These are phyloP conservation scores for Tulasnella sp. DNA, from an alignment of 768 basidiomycete species.

Conservation along the genomic window DNA sequence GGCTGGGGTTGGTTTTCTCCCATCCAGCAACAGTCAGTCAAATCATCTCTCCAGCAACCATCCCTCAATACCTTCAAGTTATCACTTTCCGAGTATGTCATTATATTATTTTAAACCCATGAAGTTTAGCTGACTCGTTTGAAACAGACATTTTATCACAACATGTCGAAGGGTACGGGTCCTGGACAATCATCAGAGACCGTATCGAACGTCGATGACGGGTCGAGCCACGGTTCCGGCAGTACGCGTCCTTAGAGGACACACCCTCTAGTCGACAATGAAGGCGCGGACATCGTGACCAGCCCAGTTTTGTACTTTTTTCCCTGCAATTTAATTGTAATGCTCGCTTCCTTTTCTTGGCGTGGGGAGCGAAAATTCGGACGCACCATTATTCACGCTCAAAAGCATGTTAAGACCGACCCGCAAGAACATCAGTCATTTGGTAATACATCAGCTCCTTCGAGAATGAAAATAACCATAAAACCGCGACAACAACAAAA, in stretches of 20 bases:
- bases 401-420: no score
- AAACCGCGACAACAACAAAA: not conserved
- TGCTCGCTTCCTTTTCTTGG: not conserved
- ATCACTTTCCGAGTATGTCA: not conserved
- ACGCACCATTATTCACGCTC: not conserved
- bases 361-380: not conserved
- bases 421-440: not conserved
- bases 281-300: not conserved
- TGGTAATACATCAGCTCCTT: not conserved
- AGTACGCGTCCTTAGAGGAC: not conserved
- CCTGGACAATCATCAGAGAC: not conserved
- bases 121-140: not conserved
- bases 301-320: not conserved
- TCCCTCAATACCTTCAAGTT: not conserved
- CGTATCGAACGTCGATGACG: not conserved
- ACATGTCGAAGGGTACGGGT: not conserved
- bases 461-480: not conserved
- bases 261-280: not conserved
- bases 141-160: not conserved
- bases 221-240: not conserved
- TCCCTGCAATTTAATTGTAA: not conserved
- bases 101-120: not conserved
- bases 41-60: not conserved
- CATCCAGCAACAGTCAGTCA: not conserved
- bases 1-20: not conserved